A percentile compares a stretch with the other conserved stretches of the same genome.
phyloP scores from a whole-genome alignment of 2,329 filamentous ascomycete species.

The Aureobasidium mangrovei region DNA sequence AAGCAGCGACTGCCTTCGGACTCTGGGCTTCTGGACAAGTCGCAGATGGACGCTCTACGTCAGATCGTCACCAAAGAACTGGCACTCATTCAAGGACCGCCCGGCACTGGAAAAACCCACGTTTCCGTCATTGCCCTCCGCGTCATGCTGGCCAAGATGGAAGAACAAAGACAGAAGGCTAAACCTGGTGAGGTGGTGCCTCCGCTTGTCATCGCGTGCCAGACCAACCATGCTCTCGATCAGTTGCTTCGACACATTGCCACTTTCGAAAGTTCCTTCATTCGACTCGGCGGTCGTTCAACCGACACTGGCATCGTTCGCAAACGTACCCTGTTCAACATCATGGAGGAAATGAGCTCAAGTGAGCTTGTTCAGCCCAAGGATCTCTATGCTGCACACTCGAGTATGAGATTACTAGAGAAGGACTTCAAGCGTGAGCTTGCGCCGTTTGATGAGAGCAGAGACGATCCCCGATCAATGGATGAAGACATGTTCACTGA shows the following conservation, averaged over 20 bases:
- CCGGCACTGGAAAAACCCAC: slow-evolving; percentile 71
- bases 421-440: not conserved
- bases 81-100: slow-evolving; percentile 75
- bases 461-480: not conserved
- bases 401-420: not conserved
- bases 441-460: not conserved
- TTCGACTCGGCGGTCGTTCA: slow-evolving; percentile 62
- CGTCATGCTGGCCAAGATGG: slow-evolving; percentile 53
- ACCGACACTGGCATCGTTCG: slow-evolving; percentile 55
- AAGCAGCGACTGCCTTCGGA: not conserved
- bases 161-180: not conserved
- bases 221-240: slow-evolving; percentile 86
- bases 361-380: not conserved
- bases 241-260: slow-evolving; percentile 63
- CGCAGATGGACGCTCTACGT: slow-evolving; percentile 60
- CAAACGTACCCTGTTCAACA: slow-evolving; percentile 55
- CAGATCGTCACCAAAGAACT: slow-evolving; percentile 63
- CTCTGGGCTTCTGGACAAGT: slow-evolving; percentile 52
- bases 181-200: slow-evolving; percentile 38
- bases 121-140: slow-evolving; percentile 66
- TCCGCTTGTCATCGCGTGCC: slow-evolving; percentile 70
- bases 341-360: slow-evolving; percentile 27
- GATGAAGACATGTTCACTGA: not conserved
- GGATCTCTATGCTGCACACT: not conserved
- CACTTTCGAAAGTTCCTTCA: slow-evolving; percentile 52